Evolutionary conservation across 2,329 filamentous ascomycete genomes (phyloP).

Genomic region (Fusarium heterosporum): DNA sequence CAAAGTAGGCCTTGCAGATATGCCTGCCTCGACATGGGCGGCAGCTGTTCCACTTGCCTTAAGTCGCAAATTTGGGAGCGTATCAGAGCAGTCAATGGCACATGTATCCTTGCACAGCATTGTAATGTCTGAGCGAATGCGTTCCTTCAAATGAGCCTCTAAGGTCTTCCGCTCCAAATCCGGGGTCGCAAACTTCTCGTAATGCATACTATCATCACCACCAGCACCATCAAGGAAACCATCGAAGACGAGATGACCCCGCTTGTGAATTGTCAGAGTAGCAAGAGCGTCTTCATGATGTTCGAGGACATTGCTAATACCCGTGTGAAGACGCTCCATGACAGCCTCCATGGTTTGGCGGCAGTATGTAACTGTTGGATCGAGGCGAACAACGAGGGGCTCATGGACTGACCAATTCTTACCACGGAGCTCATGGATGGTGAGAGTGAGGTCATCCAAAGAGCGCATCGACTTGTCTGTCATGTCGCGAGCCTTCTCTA

Average conservation of each 20-base stretch:
- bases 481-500: conserved; percentile 54
- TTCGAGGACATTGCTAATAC: conserved; percentile 61
- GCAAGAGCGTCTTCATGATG: conserved; percentile 59
- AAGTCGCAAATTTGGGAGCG: conserved; percentile 46
- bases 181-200: conserved; percentile 49
- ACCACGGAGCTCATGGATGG: conserved; percentile 60
- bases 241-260: conserved; percentile 61
- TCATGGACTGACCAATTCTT: conserved; percentile 60
- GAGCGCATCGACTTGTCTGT: conserved; percentile 56
- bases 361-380: conserved; percentile 56
- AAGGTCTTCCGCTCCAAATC: conserved; percentile 55
- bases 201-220: conserved; percentile 48
- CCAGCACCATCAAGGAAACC: conserved; percentile 50
- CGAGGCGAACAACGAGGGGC: conserved; percentile 60
- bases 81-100: conserved; percentile 53
- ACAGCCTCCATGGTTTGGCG: conserved; percentile 61
- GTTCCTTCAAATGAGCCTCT: conserved; percentile 56
- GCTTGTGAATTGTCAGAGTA: conserved; percentile 62
- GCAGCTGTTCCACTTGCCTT: conserved; percentile 37
- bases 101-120: conserved; percentile 65
- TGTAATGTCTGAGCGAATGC: conserved; percentile 61
- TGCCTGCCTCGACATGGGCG: conserved; percentile 21
- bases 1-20: conserved; percentile 16
- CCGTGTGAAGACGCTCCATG: conserved; percentile 63
- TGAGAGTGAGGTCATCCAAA: conserved; percentile 62